phyloP scores from a whole-genome alignment of 1,284 basidiomycete genomes.

The Xerocomus amazonicus region DNA sequence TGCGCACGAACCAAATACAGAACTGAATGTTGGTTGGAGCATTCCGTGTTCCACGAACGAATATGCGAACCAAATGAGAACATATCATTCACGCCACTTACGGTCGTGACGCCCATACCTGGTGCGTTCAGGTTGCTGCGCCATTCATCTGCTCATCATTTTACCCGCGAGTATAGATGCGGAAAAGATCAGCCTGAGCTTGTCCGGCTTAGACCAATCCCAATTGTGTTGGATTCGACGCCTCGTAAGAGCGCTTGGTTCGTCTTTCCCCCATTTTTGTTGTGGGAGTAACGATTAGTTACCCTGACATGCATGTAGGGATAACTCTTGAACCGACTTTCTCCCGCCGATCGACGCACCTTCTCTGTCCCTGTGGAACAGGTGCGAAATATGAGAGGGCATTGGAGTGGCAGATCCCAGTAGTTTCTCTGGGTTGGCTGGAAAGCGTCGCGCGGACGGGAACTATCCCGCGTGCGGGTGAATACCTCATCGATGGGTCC shows the following conservation, averaged over 20 bases:
- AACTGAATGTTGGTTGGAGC: conserved; percentile 82
- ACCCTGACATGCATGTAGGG: conserved; percentile 37
- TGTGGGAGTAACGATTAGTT: not conserved
- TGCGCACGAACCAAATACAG: conserved; percentile 51
- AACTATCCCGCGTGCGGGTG: conserved; percentile 33
- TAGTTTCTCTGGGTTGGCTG: conserved; percentile 64
- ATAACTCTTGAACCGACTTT: conserved; percentile 55
- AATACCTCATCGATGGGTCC: conserved; percentile 19
- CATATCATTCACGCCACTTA: conserved; percentile 58
- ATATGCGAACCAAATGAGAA: conserved; percentile 60
- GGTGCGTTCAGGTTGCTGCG: conserved; percentile 36
- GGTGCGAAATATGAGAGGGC: conserved; percentile 76
- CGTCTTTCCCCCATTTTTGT: conserved; percentile 11
- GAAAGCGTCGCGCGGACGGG: conserved; percentile 48
- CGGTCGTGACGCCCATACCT: conserved; percentile 46
- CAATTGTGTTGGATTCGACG: conserved; percentile 59
- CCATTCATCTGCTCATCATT: conserved; percentile 3
- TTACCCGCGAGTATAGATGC: conserved; percentile 37
- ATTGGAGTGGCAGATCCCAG: conserved; percentile 61
- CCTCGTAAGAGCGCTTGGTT: conserved; percentile 63
- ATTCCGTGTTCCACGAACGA: conserved; percentile 64
- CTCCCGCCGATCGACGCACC: conserved; percentile 61
- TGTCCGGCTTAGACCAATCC: conserved; percentile 67
- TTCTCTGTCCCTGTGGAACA: conserved; percentile 63
- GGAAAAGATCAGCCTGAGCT: conserved; percentile 52